Conservation (phyloP, 129 eudicot species). For the Logfia minima region DNA sequence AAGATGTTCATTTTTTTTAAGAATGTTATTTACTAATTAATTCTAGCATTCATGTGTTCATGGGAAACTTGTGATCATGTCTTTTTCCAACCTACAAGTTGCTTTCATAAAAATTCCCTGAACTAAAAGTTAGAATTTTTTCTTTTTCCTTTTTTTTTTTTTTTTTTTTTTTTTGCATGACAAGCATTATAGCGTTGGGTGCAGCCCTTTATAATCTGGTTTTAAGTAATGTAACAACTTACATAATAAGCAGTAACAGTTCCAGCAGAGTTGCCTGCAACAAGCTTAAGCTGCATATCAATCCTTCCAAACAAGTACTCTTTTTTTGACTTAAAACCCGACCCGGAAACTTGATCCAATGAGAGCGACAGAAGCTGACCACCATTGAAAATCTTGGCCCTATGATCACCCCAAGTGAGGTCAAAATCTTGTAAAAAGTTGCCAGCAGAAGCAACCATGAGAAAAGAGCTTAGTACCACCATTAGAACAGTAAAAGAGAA, state of each 20-base stretch:
- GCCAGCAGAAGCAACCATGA: slow-evolving; percentile 44
- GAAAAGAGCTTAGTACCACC: slow-evolving; percentile 22
- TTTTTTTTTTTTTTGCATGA: slow-evolving; percentile 8
- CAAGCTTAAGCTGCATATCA: slow-evolving; percentile 83
- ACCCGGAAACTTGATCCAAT: slow-evolving; percentile 63
- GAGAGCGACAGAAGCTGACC: slow-evolving; percentile 67
- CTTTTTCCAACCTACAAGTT: slow-evolving; percentile 26
- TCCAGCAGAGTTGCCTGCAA: slow-evolving; percentile 89
- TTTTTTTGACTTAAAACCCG: slow-evolving; percentile 74
- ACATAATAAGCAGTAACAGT: slow-evolving; percentile 79
- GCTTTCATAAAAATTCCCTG: slow-evolving; percentile 33
- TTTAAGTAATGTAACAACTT: slow-evolving; percentile 18
- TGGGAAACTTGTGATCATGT: slow-evolving; percentile 31
- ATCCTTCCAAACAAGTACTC: slow-evolving; percentile 75
- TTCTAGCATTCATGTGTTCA: slow-evolving; percentile 10
- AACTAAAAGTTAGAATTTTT: slow-evolving; percentile 5
- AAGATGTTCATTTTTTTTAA: background rate
- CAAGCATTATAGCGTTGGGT: background rate
- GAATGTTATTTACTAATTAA: background rate
- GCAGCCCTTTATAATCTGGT: slow-evolving; percentile 1
- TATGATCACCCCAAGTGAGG: slow-evolving; percentile 62
- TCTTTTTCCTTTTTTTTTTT: background rate
- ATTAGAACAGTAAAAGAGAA: slow-evolving; percentile 19
- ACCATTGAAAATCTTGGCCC: slow-evolving; percentile 55
- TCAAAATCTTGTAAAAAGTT: slow-evolving; percentile 68